phyloP scores from a whole-genome alignment of 768 basidiomycete genomes.

The Tylopilus felleus region DNA sequence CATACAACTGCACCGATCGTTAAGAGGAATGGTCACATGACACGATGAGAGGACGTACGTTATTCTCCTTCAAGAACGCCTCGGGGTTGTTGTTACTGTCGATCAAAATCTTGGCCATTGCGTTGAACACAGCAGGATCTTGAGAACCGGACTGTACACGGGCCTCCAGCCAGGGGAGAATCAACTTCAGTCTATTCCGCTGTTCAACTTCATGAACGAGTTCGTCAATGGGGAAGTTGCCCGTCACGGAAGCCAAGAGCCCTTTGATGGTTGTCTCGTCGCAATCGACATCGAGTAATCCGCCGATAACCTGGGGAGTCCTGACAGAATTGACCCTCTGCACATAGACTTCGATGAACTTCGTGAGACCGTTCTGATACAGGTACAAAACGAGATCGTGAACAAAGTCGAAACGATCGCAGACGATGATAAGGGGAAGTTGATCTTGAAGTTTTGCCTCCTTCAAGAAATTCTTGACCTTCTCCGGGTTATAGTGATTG shows the following conservation, averaged over 20 bases:
- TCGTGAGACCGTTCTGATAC: constrained; percentile 94
- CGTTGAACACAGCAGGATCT: constrained; percentile 93
- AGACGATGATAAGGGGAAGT: constrained; percentile 98
- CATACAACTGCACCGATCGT: constrained; percentile 66
- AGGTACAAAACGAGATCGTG: constrained; percentile 98
- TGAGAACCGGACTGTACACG: constrained; percentile 92
- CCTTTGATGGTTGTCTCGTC: constrained; percentile 95
- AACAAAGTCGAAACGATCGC: constrained; percentile 99
- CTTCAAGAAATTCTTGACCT: constrained; percentile 99
- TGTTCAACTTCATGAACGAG: constrained; percentile 96
- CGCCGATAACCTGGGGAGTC: constrained; percentile 96
- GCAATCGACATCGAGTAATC: constrained; percentile 95
- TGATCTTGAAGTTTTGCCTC: constrained; percentile 96
- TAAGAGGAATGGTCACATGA: neutral
- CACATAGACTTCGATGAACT: constrained; percentile 99
- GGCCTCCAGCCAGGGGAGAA: constrained; percentile 95
- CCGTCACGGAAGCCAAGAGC: constrained; percentile 89
- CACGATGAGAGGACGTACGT: constrained; percentile 49
- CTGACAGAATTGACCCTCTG: constrained; percentile 96
- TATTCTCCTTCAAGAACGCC: constrained; percentile 97
- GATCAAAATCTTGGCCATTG: constrained; percentile 97
- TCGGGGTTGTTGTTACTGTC: constrained; percentile 99
- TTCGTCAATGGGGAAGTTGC: constrained; percentile 97
- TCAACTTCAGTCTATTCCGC: constrained; percentile 92
- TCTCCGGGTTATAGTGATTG: constrained; percentile 97